A percentile compares a stretch with the other conserved stretches of the same genome.
Evolutionary conservation across 2,329 filamentous ascomycete species (phyloP).

Genomic region (Aspergillus costaricaensis): DNA sequence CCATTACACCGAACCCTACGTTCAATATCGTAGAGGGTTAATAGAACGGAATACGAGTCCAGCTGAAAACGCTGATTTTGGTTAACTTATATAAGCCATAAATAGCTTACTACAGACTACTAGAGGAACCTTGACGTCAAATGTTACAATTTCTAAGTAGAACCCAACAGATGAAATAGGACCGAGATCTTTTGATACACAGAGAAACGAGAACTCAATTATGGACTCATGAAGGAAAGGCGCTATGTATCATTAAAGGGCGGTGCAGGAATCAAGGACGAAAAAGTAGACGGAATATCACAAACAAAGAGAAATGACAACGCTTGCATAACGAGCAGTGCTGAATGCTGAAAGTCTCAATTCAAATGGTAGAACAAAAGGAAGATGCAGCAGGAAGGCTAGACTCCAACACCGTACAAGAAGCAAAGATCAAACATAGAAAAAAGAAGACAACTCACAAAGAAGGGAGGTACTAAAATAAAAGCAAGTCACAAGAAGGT

Average conservation of each 20-base stretch:
- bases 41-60: too few species aligned
- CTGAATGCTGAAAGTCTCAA: slow-evolving; percentile 6
- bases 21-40: too few species aligned
- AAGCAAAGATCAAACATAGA: slow-evolving; percentile 12
- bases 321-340: slow-evolving; percentile 11
- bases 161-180: not conserved
- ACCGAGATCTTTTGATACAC: slow-evolving; percentile 8
- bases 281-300: not conserved
- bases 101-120: not conserved
- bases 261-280: slow-evolving; percentile 2
- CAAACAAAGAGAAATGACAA: slow-evolving; percentile 5
- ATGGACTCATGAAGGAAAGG: slow-evolving; percentile 23
- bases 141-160: not conserved
- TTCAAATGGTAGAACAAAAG: slow-evolving; percentile 8
- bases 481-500: slow-evolving; percentile 2
- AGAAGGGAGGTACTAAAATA: not conserved
- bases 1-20: too few species aligned
- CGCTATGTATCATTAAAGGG: slow-evolving; percentile 30
- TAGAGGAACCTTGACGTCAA: not conserved
- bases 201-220: slow-evolving; percentile 16
- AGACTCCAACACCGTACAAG: slow-evolving; percentile 16
- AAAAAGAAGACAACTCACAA: not conserved
- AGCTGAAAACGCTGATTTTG: too few species aligned
- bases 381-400: slow-evolving; percentile 10
- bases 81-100: not conserved